A percentile compares a stretch with the other conserved stretches of the same genome.
These are phyloP conservation scores for Cordyceps farinosa DNA, from an alignment of 2,329 filamentous ascomycete species.

Conservation along the genomic window DNA sequence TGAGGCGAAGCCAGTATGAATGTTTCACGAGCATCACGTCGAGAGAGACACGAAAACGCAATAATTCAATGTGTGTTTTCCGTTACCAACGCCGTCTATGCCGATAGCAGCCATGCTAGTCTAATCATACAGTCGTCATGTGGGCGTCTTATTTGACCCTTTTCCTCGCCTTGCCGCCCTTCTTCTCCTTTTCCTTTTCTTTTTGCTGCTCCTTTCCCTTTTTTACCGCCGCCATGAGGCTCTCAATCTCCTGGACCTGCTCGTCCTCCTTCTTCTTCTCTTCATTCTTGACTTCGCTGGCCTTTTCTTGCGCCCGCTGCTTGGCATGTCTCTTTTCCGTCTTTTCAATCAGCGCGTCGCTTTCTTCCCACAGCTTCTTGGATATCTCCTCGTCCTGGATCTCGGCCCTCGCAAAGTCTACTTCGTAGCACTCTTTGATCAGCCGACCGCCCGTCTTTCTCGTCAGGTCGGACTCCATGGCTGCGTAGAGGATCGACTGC, in stretches of 20 bases:
- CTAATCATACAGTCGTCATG: conserved; percentile 9
- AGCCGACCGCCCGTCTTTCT: conserved; percentile 61
- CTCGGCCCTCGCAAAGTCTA: conserved; percentile 68
- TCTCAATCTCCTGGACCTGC: conserved; percentile 30
- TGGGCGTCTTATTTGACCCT: neutral
- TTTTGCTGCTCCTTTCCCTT: conserved; percentile 36
- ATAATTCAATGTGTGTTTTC: neutral
- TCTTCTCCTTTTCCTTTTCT: conserved; percentile 17
- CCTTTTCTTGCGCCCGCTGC: conserved; percentile 36
- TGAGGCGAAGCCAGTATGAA: no score
- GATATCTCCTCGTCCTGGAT: conserved; percentile 74
- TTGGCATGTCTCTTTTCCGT: conserved; percentile 75
- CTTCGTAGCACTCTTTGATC: conserved; percentile 83
- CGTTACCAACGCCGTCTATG: neutral
- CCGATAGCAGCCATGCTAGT: neutral
- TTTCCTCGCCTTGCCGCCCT: conserved; percentile 10
- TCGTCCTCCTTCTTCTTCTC: conserved; percentile 36
- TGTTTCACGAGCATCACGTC: no score
- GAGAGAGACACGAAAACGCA: neutral
- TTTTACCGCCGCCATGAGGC: conserved; percentile 44
- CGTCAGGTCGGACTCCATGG: conserved; percentile 73
- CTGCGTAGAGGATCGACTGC: conserved; percentile 80
- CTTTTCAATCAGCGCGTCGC: conserved; percentile 76
- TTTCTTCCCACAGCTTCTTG: conserved; percentile 86
- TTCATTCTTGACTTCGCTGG: conserved; percentile 28